Evolutionary conservation across 2,329 filamentous ascomycete genomes (phyloP).

Genomic region (Fusarium guadeloupense): DNA sequence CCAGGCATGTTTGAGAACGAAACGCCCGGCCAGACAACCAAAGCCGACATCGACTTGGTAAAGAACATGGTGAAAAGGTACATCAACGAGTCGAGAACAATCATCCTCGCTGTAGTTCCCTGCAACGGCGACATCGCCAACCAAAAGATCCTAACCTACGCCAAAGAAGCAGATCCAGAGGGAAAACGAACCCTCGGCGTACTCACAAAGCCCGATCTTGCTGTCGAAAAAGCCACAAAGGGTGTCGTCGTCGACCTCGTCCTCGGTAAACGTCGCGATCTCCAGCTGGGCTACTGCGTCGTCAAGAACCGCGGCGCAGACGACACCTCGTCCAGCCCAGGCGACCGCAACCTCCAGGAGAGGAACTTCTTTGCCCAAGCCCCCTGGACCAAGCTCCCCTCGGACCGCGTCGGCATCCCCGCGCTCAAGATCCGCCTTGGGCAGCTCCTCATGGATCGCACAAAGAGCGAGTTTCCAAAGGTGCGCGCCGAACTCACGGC

Average conservation of each 20-base stretch:
- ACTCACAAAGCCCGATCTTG: slow-evolving; percentile 69
- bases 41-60: slow-evolving; percentile 56
- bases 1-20: slow-evolving; percentile 59
- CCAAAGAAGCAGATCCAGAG: slow-evolving; percentile 50
- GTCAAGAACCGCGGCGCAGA: slow-evolving; percentile 60
- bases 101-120: slow-evolving; percentile 58
- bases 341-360: slow-evolving; percentile 48
- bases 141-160: slow-evolving; percentile 52
- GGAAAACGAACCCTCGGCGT: slow-evolving; percentile 57
- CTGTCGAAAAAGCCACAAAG: slow-evolving; percentile 52
- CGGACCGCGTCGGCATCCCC: slow-evolving; percentile 47
- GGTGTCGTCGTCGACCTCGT: slow-evolving; percentile 54
- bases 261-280: slow-evolving; percentile 49
- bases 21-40: slow-evolving; percentile 52
- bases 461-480: slow-evolving; percentile 51
- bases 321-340: slow-evolving; percentile 46
- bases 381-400: slow-evolving; percentile 49
- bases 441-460: slow-evolving; percentile 52
- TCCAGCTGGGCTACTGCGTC: slow-evolving; percentile 59
- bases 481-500: slow-evolving; percentile 46
- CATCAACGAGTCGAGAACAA: slow-evolving; percentile 57
- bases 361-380: slow-evolving; percentile 48
- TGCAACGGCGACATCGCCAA: slow-evolving; percentile 54
- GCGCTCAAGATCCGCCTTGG: slow-evolving; percentile 50
- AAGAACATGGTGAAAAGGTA: slow-evolving; percentile 58